These are phyloP conservation scores for Kalmusia sp. DNA, from an alignment of 2,329 filamentous ascomycete genomes.

Conservation along the genomic window DNA sequence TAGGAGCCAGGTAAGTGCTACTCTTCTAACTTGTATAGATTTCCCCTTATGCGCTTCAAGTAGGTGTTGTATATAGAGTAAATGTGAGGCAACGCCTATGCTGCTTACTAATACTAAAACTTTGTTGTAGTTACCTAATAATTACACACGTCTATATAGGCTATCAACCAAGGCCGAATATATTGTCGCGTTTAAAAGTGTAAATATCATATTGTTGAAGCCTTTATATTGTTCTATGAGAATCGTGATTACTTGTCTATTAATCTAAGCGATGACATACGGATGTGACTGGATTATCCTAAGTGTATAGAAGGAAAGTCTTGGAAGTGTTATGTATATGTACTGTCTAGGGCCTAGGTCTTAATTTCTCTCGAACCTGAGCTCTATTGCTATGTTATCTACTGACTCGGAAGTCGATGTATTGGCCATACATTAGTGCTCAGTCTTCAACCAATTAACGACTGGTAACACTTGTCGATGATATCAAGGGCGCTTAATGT, in stretches of 20 bases:
- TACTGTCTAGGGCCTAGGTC: constrained; percentile 13
- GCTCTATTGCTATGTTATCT: neutral
- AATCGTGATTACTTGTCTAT: constrained; percentile 5
- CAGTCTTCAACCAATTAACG: too few species aligned
- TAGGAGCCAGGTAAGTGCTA: constrained; percentile 17
- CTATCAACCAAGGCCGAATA: constrained; percentile 14
- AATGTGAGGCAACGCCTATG: constrained; percentile 18
- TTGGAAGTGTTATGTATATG: constrained; percentile 13
- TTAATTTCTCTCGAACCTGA: constrained; percentile 6
- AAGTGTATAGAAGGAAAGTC: neutral
- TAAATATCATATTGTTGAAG: constrained; percentile 9
- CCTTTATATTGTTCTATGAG: constrained; percentile 8
- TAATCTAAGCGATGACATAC: constrained; percentile 11
- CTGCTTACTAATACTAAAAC: constrained; percentile 17
- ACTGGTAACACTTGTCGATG: too few species aligned
- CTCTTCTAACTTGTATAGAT: constrained; percentile 15
- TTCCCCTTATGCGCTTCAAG: constrained; percentile 13
- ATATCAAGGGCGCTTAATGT: neutral
- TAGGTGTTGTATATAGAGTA: constrained; percentile 13
- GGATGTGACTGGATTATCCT: constrained; percentile 14
- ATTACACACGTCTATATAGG: constrained; percentile 13
- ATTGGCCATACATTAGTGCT: too few species aligned
- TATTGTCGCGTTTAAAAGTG: neutral
- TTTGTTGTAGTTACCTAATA: constrained; percentile 13
- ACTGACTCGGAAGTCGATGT: neutral